Percentiles rank a stretch among this genome's conserved stretches.
phyloP scores from a whole-genome alignment of 805 yeast species.

The Sugiyamaella smithiae region DNA sequence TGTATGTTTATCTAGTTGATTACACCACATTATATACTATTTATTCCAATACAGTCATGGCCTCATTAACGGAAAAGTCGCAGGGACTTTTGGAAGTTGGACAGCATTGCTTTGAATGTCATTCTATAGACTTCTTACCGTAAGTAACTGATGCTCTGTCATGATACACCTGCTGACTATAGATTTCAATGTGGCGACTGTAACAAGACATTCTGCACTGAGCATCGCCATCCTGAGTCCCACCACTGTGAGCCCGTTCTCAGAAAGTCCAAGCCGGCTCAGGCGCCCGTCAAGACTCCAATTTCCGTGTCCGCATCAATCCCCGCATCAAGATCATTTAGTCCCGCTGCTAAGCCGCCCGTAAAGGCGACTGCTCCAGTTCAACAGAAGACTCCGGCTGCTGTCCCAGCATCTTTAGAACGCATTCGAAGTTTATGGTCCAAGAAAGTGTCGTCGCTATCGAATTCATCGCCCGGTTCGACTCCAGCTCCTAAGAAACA shows the following conservation, averaged over 20 bases:
- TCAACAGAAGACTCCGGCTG: background rate
- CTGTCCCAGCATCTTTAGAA: conserved; percentile 11
- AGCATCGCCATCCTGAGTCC: conserved; percentile 34
- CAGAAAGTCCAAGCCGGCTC: background rate
- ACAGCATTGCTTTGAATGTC: conserved; percentile 39
- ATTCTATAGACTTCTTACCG: conserved; percentile 42
- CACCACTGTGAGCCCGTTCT: conserved; percentile 33
- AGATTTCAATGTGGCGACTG: conserved; percentile 38
- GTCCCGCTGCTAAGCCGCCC: too few relatives aligned
- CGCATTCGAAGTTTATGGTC: conserved; percentile 18
- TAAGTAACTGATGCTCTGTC: background rate
- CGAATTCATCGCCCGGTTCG: conserved; percentile 6
- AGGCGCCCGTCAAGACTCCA: background rate
- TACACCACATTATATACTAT: too few relatives aligned
- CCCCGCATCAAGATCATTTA: too few relatives aligned
- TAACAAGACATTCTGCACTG: conserved; percentile 35
- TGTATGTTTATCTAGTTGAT: too few relatives aligned
- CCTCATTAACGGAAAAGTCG: conserved; percentile 19
- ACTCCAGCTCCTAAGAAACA: conserved; percentile 7
- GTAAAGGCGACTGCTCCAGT: too few relatives aligned
- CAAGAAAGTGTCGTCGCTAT: too few relatives aligned
- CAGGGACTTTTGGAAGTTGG: conserved; percentile 37
- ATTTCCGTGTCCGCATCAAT: too few relatives aligned
- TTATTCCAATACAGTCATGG: too few relatives aligned
- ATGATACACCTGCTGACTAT: background rate